Evolutionary conservation across 805 yeast species (phyloP), one percentile per base, ranked within the genome.

Genomic region (Monosporozyma solicola): DNA sequence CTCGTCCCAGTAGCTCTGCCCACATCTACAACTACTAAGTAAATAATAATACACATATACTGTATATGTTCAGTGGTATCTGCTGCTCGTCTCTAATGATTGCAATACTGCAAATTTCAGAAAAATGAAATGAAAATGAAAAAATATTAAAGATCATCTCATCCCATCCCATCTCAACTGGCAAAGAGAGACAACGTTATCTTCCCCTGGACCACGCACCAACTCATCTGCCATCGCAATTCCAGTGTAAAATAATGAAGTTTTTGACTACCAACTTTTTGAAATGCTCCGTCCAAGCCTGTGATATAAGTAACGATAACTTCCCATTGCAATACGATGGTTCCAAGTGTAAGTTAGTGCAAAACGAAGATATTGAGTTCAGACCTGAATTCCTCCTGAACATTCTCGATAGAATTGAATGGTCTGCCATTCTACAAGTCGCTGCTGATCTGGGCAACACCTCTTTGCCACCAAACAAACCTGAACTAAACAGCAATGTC

Each of bases 241-340:
- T 8, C 33, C 33, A 27, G 1, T 27, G n/a, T 7, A 35, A 37
- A n/a, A 48, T 20, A 31, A 53, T 92, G 99, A 92, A 94, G 72
- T 82, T 92, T 63, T 74, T 94, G 29, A 92, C 99, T n/a, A 87
- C 97, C 11, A 94, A 94, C 70, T 94, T 94, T 70, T 95, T 94
- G 57, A 89, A 85, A 67, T 94, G 99, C 71, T 90, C 98, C 0
- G 86, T 89, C 56, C 84, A 85, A 63, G 62, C 82, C 1, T 94
- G 99, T 65, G 89, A 84, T 47, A 72, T 82, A 13, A 78, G 92
- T 5, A 78, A 80, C 13, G 80, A 82, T 5, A 81, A 95, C 20
- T 94, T 90, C 66, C 99, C 99, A 2, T 76, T 94, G 53, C 75
- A 76, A 55, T 92, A 78, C 66, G 68, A 76, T 53, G 62, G 64